Base-by-base conservation (phyloP, 768 basidiomycete genomes). In the Tulasnella calospora region DNA sequence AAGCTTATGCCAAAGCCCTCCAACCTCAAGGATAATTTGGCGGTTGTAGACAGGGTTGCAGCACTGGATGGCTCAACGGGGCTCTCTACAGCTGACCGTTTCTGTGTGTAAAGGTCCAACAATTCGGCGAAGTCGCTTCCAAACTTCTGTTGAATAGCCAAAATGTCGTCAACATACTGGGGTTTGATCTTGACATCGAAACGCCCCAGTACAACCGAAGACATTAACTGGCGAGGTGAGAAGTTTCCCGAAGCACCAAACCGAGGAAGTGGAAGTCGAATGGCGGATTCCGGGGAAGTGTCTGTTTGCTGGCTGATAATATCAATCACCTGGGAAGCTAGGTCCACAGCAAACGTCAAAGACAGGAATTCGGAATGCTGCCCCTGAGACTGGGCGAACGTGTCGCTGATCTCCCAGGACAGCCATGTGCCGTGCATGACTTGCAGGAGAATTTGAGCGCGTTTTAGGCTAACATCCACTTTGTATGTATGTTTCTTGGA, bases 401-500 rank as follows among this genome's bases (percentile, higher is more conserved):
- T 87, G 73, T 90, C 85, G 77, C 88, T 85, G 30, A 90, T 84
- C 78, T 90, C 88, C 92, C 91, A 94, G 10, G 92, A 90, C 41
- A 95, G 84, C 94, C 94, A 95, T 1, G 93, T 95, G 27, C 93
- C 93, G 79, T 91, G 92, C 92, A 95, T 94, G 55, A 95, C 90
- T 81, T 94, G 94, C 8, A 95, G 87, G 4, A 89, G 89, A 12
- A 94, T 85, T 35, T 88, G 88, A 33, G 90, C 82, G 30, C 87
- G 87, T 6, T 83, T 81, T 12, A 94, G 77, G 51, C 51, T 36
- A 87, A 86, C 6, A 88, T 55, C 82, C 74, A 44, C 79, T 8
- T 80, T 41, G 33, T 74, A 81, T 79, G 40, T 35, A 13, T 41
- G 70, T 41, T 71, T 71, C 27, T 71, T 41, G 51, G 21, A 51